Evolutionary conservation across 228 moss, liverwort and hornwort species (phyloP), one percentile per base, ranked within the genome.

Genomic region (Sphagnum fallax): DNA sequence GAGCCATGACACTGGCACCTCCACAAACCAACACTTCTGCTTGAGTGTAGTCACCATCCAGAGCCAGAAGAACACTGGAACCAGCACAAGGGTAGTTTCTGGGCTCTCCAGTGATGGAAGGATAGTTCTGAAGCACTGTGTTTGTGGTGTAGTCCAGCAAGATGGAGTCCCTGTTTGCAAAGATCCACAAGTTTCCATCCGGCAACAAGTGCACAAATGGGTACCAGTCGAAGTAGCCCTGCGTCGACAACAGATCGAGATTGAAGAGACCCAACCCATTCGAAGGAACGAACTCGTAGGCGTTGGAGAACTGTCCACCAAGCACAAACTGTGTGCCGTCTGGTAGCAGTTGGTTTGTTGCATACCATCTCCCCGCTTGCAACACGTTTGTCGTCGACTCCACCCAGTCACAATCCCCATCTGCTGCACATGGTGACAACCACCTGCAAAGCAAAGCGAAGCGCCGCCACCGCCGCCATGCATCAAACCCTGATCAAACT

Each of bases 51-150:
- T 83, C 74, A 0, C 52, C 70, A 4, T 80, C 80, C 8, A 87
- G 16, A 49, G 83, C 80, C 0, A 87, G 52, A 69, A 87, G 6
- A n/a, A 87, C 86, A 47, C 86, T 87, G 4, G 86, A 87, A 6
- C 86, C 86, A 0, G 83, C 86, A 48, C 86, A 87, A 0, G 86
- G 86, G 61, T 87, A 87, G 68, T 87, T 87, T 0, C 86, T 58
- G 0, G 86, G 86, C 76, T 87, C 86, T 5, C 86, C 86, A 0
- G 86, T 83, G 14, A 87, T 87, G 5, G 76, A 14, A 2, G 86
- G 80, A 6, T 78, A 74, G 2, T 4, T 87, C 32, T 70, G 77
- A 1, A 87, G 72, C 3, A 87, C 70, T 0, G 49, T 74, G 50
- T 87, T 75, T 10, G 74, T 15, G 16, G 74, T 83, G 66, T 72